A percentile compares a stretch with the other conserved stretches of the same genome.
phyloP scores from a whole-genome alignment of 2,329 filamentous ascomycete species.

The Plenodomus biglobosus region DNA sequence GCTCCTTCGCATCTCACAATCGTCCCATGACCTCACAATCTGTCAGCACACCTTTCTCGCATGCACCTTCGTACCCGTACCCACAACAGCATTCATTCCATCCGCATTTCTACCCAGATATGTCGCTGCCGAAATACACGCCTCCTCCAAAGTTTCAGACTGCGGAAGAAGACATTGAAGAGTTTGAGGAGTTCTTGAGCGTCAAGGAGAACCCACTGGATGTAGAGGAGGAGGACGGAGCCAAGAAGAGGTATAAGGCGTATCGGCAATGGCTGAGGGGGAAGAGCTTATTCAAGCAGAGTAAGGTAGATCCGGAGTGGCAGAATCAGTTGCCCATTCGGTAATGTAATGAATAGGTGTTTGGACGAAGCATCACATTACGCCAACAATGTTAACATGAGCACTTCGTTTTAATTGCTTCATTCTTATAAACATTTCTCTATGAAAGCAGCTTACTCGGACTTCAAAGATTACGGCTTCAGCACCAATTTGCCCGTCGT shows the following conservation, averaged over 20 bases:
- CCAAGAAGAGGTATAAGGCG: constrained; percentile 94
- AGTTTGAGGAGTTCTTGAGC: constrained; percentile 75
- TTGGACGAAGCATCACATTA: background rate
- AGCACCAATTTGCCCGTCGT: constrained; percentile 83
- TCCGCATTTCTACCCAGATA: constrained; percentile 16
- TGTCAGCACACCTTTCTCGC: constrained; percentile 37
- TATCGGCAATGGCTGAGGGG: constrained; percentile 93
- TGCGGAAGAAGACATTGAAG: constrained; percentile 66
- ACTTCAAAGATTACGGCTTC: constrained; percentile 53
- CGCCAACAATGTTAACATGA: too few relatives aligned
- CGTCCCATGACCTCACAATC: constrained; percentile 34
- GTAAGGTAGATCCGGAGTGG: constrained; percentile 56
- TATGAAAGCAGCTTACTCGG: background rate
- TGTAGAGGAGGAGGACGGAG: constrained; percentile 80
- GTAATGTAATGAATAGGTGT: constrained; percentile 7
- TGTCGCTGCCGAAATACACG: constrained; percentile 6
- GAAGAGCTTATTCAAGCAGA: constrained; percentile 95
- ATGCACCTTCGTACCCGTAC: constrained; percentile 31
- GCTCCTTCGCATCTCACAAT: constrained; percentile 24
- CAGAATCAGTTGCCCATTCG: constrained; percentile 38
- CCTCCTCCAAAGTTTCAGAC: constrained; percentile 48
- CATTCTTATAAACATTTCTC: background rate
- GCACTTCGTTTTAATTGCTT: too few relatives aligned
- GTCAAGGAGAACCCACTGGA: constrained; percentile 82
- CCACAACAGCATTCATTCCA: constrained; percentile 21